A percentile compares a stretch with the other conserved stretches of the same genome.
These are phyloP conservation scores for Cornus controversa DNA, from an alignment of 148 eudicot species.

Conservation along the genomic window DNA sequence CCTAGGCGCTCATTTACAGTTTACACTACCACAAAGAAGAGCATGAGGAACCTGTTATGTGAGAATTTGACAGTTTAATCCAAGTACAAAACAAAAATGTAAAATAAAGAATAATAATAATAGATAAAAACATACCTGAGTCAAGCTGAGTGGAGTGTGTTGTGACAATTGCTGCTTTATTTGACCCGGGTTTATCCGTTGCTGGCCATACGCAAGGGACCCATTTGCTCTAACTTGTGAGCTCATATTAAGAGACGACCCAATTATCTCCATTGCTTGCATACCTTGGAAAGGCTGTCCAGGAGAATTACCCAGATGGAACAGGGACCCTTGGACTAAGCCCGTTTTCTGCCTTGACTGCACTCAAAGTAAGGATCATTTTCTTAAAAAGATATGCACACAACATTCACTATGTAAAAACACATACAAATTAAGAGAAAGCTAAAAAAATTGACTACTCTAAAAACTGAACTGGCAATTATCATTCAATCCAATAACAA, in stretches of 20 bases:
- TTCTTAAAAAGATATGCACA: background rate
- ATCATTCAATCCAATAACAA: background rate
- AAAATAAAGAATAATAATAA: background rate
- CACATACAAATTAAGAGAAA: background rate
- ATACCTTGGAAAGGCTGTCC: conserved; percentile 69
- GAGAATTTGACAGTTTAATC: background rate
- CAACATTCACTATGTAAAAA: background rate
- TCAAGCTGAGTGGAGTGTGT: conserved; percentile 57
- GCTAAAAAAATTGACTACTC: background rate
- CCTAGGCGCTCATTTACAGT: background rate
- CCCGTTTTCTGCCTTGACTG: conserved; percentile 86
- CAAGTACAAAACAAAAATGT: background rate
- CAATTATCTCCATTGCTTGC: conserved; percentile 82
- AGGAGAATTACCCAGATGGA: conserved; percentile 55
- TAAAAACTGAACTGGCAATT: background rate
- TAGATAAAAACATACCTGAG: conserved; percentile 49
- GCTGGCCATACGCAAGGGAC: conserved; percentile 59
- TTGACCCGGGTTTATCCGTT: conserved; percentile 55
- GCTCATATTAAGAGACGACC: conserved; percentile 43
- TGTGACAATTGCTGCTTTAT: conserved; percentile 68
- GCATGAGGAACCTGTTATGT: background rate
- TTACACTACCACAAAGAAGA: no score
- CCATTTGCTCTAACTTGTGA: conserved; percentile 75
- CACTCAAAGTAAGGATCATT: conserved; percentile 29
- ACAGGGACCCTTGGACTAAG: conserved; percentile 73